Evolutionary conservation across 1,284 basidiomycete species (phyloP).

Genomic region (Schizopora paradoxa): DNA sequence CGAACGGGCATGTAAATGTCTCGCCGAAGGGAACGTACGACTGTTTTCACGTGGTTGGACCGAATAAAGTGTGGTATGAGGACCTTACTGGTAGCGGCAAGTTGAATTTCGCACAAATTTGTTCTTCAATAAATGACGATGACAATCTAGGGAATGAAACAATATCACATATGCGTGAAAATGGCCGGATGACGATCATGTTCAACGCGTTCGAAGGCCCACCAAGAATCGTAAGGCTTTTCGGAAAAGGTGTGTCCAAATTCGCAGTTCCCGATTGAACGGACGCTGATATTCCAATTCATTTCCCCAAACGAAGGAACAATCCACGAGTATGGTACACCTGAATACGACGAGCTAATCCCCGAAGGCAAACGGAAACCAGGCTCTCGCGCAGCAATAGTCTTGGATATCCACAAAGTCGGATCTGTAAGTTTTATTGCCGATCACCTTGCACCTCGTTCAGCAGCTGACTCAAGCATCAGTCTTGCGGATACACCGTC

Average conservation of each 20-base stretch:
- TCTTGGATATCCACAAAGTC: conserved; percentile 45
- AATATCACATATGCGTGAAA: conserved; percentile 54
- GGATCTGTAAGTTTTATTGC: conserved; percentile 36
- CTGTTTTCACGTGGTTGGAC: conserved; percentile 44
- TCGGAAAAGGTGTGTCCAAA: conserved; percentile 41
- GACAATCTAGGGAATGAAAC: conserved; percentile 46
- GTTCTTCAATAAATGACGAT: background rate
- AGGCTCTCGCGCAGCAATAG: conserved; percentile 47
- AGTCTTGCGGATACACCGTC: conserved; percentile 31
- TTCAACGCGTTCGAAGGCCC: conserved; percentile 51
- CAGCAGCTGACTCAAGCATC: background rate
- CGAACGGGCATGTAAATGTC: conserved; percentile 47
- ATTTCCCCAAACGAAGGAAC: conserved; percentile 31
- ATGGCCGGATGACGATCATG: conserved; percentile 49
- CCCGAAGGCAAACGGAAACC: conserved; percentile 35
- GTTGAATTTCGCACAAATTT: conserved; percentile 18
- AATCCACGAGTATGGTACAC: conserved; percentile 45
- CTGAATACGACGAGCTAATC: conserved; percentile 44
- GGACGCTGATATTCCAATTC: conserved; percentile 6
- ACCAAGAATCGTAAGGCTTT: conserved; percentile 43
- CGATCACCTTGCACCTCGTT: background rate
- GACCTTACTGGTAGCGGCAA: conserved; percentile 52
- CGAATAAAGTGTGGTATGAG: conserved; percentile 52
- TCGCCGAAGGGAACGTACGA: conserved; percentile 46
- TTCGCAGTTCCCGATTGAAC: background rate